Evolutionary conservation across 371 early-diverging fungal species (phyloP), one percentile per base, ranked within the genome.

Genomic region (Massospora cicadina): DNA sequence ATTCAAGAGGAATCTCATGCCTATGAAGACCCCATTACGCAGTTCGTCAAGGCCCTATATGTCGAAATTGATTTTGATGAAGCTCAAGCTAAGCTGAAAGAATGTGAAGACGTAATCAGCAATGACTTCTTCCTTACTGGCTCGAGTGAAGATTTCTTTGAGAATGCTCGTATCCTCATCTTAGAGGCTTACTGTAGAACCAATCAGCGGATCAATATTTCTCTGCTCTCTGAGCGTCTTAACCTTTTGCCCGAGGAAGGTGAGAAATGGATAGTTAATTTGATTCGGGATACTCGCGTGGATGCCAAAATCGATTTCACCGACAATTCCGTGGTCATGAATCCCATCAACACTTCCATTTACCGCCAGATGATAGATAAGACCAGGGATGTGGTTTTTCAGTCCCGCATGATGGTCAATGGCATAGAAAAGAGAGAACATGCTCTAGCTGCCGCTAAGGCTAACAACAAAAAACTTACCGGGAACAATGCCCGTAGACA

Each of bases 221-320:
- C 70, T 71, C 85, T 83, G 57, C 80, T 95, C 73, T 81, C 88
- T 43, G 82, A 84, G 70, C 84, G 84, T 65, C 77, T 95, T 61
- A 89, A 89, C 73, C 78, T 94, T 80, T 76, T 76, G 69, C 84
- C 85, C 71, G 91, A 89, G 66, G 89, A 88, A 71, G 93, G 93
- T 60, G 94, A 94, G 74, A 92, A 93, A 74, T 94, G 94, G 94
- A 90, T 95, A 60, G 94, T 91, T 63, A 90, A 95, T 79, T 78
- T 95, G 71, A 93, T 95, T 72, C 83, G 93, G 55, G 90, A 93
- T 69, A 90, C 92, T 26, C 81, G 92, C 65, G 89, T 94, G 68
- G 94, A 95, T 66, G 95, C 94, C 70, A 95, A 95, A 84, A 89
- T 95, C 70, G 93, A 95, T 72, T 86, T 87, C 69, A 55, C 26